phyloP scores from a whole-genome alignment of 2,329 filamentous ascomycete genomes.

The Emergomyces pasteurianus region DNA sequence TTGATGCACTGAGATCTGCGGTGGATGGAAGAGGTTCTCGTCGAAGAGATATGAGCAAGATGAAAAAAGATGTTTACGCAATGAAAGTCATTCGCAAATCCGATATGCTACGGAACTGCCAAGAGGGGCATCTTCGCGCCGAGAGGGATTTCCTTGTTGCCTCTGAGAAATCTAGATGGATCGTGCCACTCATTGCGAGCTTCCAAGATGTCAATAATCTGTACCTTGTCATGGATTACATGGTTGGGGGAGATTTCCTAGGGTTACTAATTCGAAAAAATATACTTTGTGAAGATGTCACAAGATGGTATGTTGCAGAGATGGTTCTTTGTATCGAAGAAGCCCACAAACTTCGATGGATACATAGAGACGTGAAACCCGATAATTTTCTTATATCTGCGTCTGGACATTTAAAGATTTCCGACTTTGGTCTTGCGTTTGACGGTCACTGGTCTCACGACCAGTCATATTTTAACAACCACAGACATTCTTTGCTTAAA shows the following conservation, averaged over 20 bases:
- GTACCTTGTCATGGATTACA: conserved; percentile 96
- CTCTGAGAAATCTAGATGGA: conserved; percentile 79
- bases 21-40: conserved; percentile 17
- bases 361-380: conserved; percentile 92
- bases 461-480: conserved; percentile 71
- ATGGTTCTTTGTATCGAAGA: conserved; percentile 95
- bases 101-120: conserved; percentile 78
- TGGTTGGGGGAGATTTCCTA: conserved; percentile 92
- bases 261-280: conserved; percentile 77
- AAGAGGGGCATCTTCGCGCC: conserved; percentile 83
- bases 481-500: conserved; percentile 66
- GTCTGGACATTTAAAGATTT: conserved; percentile 85
- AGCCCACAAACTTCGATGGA: conserved; percentile 75
- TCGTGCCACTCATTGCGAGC: conserved; percentile 74
- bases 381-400: conserved; percentile 91
- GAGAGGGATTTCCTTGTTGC: conserved; percentile 86
- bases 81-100: conserved; percentile 98
- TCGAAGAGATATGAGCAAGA: conserved; percentile 19
- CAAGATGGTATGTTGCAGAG: conserved; percentile 82
- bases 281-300: conserved; percentile 62
- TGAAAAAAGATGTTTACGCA: conserved; percentile 58
- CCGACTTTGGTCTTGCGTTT: conserved; percentile 91
- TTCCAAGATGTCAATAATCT: conserved; percentile 78
- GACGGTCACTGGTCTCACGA: conserved; percentile 93
- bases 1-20: conserved; percentile 13